phyloP scores from a whole-genome alignment of 805 yeast genomes.

The Tetrapisispora nanseiensis region DNA sequence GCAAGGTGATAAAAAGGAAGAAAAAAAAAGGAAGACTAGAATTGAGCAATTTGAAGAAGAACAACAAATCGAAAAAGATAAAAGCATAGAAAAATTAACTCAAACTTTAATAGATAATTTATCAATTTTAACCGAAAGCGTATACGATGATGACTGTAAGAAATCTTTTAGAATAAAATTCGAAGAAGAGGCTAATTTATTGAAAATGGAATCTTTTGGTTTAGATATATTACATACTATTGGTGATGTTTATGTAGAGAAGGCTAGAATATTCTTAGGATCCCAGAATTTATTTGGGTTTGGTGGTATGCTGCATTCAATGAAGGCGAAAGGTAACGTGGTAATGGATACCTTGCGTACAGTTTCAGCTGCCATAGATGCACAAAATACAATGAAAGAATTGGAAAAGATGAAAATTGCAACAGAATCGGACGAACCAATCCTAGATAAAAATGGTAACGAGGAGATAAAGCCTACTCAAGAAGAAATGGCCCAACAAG shows the following conservation, averaged over 20 bases:
- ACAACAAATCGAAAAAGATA: conserved; percentile 54
- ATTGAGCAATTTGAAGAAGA: conserved; percentile 67
- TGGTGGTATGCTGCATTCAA: conserved; percentile 62
- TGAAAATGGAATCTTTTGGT: conserved; percentile 81
- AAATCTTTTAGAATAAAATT: conserved; percentile 54
- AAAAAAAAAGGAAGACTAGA: conserved; percentile 35
- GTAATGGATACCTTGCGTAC: conserved; percentile 65
- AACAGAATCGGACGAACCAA: conserved; percentile 30
- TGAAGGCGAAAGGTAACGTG: conserved; percentile 65
- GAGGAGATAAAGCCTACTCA: conserved; percentile 49
- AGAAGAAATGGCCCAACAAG: conserved; percentile 61
- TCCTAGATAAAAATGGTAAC: conserved; percentile 40
- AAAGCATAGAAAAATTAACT: conserved; percentile 52
- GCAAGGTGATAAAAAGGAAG: conserved; percentile 15
- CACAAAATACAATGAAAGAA: conserved; percentile 69
- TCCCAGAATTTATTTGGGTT: conserved; percentile 55
- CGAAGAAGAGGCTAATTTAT: conserved; percentile 70
- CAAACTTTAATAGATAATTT: conserved; percentile 48
- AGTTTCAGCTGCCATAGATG: conserved; percentile 65
- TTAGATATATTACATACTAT: conserved; percentile 67
- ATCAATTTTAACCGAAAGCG: conserved; percentile 51
- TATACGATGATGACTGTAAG: conserved; percentile 51
- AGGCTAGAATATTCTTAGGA: conserved; percentile 55
- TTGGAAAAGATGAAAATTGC: conserved; percentile 56
- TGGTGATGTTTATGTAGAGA: conserved; percentile 58